These are phyloP conservation scores for Paradendryphiella salina DNA, from an alignment of 2,329 filamentous ascomycete genomes.

Conservation along the genomic window DNA sequence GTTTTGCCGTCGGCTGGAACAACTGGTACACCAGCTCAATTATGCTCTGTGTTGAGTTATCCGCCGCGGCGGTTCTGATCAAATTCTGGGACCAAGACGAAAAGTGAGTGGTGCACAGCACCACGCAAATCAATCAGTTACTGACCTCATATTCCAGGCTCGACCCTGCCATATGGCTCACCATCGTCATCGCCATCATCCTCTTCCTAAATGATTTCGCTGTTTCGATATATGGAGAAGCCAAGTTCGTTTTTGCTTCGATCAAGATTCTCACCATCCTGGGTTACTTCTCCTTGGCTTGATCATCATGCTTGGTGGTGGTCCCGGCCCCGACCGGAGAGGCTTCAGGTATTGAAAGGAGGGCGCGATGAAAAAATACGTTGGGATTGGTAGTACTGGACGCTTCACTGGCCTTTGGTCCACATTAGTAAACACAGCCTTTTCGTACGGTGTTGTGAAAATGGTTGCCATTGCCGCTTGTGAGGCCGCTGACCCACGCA, in stretches of 20 bases:
- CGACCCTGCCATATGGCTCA: constrained; percentile 39
- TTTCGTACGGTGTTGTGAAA: constrained; percentile 45
- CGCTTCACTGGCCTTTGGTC: constrained; percentile 64
- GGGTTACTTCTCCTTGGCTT: constrained; percentile 36
- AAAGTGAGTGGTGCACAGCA: constrained; percentile 9
- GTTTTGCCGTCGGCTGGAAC: constrained; percentile 29
- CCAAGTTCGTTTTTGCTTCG: constrained; percentile 54
- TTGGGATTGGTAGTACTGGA: constrained; percentile 61
- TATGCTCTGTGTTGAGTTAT: constrained; percentile 44
- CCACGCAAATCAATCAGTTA: background rate
- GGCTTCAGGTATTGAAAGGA: constrained; percentile 72
- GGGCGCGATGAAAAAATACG: constrained; percentile 55
- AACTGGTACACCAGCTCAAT: constrained; percentile 43
- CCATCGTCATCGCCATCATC: constrained; percentile 43
- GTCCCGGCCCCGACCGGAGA: constrained; percentile 37
- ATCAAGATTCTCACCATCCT: constrained; percentile 52
- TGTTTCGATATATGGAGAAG: constrained; percentile 50
- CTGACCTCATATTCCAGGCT: constrained; percentile 6
- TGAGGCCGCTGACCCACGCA: constrained; percentile 44
- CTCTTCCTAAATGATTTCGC: constrained; percentile 43
- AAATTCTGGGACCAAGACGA: constrained; percentile 41
- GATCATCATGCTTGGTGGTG: constrained; percentile 45
- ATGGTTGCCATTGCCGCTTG: constrained; percentile 46
- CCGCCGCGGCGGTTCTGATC: constrained; percentile 41
- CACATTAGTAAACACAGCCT: constrained; percentile 59